A percentile compares a stretch with the other conserved stretches of the same genome.
These are phyloP conservation scores for Trifolium repens DNA, from an alignment of 306 rosid species.

Conservation along the genomic window DNA sequence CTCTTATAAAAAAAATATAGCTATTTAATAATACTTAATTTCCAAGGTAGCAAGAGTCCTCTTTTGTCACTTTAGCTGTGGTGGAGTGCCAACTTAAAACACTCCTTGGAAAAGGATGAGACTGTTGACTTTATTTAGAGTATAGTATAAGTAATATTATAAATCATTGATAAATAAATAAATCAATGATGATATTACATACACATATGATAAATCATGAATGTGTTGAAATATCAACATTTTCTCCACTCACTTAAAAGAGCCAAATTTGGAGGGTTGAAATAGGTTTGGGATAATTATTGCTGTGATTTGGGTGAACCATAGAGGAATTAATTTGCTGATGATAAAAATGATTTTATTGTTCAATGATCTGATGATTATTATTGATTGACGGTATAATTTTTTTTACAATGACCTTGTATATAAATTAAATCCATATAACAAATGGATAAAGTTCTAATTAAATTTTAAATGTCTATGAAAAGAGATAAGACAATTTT, in stretches of 20 bases:
- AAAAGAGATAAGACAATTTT: background rate
- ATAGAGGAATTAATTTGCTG: background rate
- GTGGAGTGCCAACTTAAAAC: constrained; percentile 51
- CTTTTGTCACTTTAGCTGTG: constrained; percentile 45
- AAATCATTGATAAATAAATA: background rate
- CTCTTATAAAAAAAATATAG: constrained; percentile 4
- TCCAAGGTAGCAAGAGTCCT: constrained; percentile 34
- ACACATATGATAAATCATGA: background rate
- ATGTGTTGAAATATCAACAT: constrained; percentile 10
- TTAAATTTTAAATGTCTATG: background rate
- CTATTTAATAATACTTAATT: constrained; percentile 8
- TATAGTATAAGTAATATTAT: background rate
- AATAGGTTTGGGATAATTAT: constrained; percentile 43
- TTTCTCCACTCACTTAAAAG: constrained; percentile 7
- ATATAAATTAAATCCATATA: no score
- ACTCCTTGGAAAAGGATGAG: constrained; percentile 38
- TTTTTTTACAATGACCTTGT: no score
- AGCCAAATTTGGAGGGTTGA: constrained; percentile 20
- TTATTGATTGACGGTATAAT: no score
- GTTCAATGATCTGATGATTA: no score
- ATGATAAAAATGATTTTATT: background rate
- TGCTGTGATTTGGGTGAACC: constrained; percentile 35
- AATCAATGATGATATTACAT: background rate
- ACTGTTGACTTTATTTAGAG: constrained; percentile 50
- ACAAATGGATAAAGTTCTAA: background rate